Evolutionary conservation across 108 stramenopile genomes (phyloP), one percentile per base, ranked within the genome.

Genomic region (Pinguiococcus pyrenoidosus): DNA sequence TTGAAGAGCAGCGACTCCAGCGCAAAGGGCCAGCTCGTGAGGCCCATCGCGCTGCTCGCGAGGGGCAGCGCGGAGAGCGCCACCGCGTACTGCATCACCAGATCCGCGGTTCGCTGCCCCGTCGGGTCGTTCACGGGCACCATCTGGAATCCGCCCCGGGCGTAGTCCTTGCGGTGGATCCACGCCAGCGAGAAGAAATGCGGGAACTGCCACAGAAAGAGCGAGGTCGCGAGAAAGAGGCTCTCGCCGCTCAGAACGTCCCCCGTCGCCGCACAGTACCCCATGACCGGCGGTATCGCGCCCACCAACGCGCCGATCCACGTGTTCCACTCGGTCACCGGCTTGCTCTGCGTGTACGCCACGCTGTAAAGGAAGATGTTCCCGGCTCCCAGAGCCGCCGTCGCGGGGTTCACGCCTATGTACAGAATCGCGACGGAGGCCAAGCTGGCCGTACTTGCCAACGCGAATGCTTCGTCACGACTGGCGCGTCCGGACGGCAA

Each of bases 221-320:
- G 68, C 9, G 82, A 79, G 0, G 72, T 54, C 29, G 85, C 88
- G 27, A 96, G 62, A n/a, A 92, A 35, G 32, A 55, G 24, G 21
- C 63, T 57, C 2, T 68, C 69, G 33, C 32, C 54, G 9, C 50
- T 5, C 8, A 46, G 29, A 3, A 71, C 16, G 17, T 84, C 87
- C 20, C 85, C 84, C 0, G 78, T 82, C 4, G 92, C 91, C 12
- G 96, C 96, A 28, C 85, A 77, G 79, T 84, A 98, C 16, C 93
- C 97, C 85, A 99, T 99, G 17, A 99, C 73, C 4, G 97, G 97
- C 0, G 97, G 97, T 10, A 99, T 72, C 4, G 89, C 94, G 22
- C 97, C 97, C 6, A 99, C 97, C 8, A 96, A 74, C 3, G 94
- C 89, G 10, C 97, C 97, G 4, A 99, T 76, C 90, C 87, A 92